Evolutionary conservation across 2,329 filamentous ascomycete species (phyloP).

Genomic region (Alternaria atra): DNA sequence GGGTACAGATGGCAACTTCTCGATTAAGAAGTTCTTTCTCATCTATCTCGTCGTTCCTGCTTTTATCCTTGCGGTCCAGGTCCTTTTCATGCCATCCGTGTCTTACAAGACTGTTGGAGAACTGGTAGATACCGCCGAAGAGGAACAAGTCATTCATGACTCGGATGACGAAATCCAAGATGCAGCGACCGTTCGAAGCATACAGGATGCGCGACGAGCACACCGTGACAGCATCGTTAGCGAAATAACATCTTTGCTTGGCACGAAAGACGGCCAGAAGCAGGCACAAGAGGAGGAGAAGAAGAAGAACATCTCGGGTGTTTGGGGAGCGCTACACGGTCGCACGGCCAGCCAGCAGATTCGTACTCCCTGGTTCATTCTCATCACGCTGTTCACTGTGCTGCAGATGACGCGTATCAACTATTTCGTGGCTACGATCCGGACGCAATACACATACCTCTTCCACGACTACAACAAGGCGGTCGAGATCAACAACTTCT

Average conservation of each 20-base stretch:
- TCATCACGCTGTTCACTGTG: constrained; percentile 82
- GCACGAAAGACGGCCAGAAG: constrained; percentile 68
- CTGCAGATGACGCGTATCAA: constrained; percentile 79
- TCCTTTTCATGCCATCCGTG: constrained; percentile 57
- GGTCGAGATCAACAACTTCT: constrained; percentile 79
- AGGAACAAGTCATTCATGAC: constrained; percentile 57
- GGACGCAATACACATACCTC: constrained; percentile 81
- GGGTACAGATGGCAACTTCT: constrained; percentile 53
- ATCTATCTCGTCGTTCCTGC: constrained; percentile 59
- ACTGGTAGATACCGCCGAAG: constrained; percentile 76
- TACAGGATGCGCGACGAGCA: constrained; percentile 64
- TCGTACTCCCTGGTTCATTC: constrained; percentile 80
- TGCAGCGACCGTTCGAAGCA: constrained; percentile 55
- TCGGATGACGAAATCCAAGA: constrained; percentile 65
- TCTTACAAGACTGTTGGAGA: constrained; percentile 73
- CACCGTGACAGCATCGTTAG: constrained; percentile 70
- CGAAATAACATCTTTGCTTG: constrained; percentile 78
- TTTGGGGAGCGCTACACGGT: constrained; percentile 87
- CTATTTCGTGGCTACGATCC: constrained; percentile 90
- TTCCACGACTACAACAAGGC: constrained; percentile 70
- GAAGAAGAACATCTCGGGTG: constrained; percentile 75
- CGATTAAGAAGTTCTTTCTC: constrained; percentile 60
- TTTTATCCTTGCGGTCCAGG: constrained; percentile 55
- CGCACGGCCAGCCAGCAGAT: constrained; percentile 77
- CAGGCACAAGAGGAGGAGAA: constrained; percentile 72